phyloP scores from a whole-genome alignment of 2,329 filamentous ascomycete genomes.

The Corniculantispora saksenae region DNA sequence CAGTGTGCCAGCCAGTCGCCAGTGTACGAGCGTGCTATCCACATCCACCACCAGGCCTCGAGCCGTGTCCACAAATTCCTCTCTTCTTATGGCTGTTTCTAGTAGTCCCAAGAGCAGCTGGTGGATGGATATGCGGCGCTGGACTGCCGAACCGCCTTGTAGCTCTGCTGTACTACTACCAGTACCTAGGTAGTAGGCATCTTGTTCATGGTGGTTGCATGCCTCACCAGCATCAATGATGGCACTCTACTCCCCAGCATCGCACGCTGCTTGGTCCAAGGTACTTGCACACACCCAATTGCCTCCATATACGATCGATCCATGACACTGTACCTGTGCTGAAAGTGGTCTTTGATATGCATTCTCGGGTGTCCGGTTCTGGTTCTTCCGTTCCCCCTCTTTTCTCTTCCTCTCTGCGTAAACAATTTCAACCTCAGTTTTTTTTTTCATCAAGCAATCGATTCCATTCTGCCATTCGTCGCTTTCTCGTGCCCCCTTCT shows the following conservation, averaged over 20 bases:
- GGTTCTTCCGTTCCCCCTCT: background rate
- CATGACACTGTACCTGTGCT: background rate
- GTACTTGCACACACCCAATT: background rate
- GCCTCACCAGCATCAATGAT: too few species aligned
- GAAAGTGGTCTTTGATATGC: background rate
- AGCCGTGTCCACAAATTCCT: background rate
- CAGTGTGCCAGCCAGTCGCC: too few species aligned
- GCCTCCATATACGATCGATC: background rate
- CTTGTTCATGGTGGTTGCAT: slow-evolving; percentile 5
- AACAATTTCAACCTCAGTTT: too few species aligned
- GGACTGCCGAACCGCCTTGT: too few species aligned
- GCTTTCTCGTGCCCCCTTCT: background rate
- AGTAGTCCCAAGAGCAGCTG: background rate
- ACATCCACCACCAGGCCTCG: too few species aligned
- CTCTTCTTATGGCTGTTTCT: background rate
- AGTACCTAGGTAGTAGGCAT: too few species aligned
- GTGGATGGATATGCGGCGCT: too few species aligned
- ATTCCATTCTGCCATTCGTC: background rate
- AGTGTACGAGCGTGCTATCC: too few species aligned
- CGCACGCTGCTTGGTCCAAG: slow-evolving; percentile 1
- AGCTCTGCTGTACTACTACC: background rate
- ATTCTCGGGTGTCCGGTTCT: slow-evolving; percentile 1
- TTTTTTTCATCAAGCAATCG: too few species aligned
- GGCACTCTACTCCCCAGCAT: slow-evolving; percentile 5
- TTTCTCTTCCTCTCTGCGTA: too few species aligned